Evolutionary conservation across 2,329 filamentous ascomycete genomes (phyloP).

Genomic region (Xylariaceae sp.): DNA sequence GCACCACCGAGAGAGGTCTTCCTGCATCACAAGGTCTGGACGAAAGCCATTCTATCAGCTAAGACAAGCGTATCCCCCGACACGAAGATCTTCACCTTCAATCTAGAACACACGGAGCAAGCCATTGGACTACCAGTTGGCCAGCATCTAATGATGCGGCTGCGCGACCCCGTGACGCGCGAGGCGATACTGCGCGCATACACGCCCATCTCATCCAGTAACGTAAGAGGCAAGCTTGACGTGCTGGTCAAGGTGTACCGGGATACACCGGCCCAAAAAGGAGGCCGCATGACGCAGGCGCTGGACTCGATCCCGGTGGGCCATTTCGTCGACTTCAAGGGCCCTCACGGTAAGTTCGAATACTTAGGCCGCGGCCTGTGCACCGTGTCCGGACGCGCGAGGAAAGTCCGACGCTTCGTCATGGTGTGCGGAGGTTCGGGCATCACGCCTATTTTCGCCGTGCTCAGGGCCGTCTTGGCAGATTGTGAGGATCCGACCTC

Average conservation of each 20-base stretch:
- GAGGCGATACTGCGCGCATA: conserved; percentile 85
- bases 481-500: conserved; percentile 68
- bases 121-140: conserved; percentile 79
- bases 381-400: conserved; percentile 61
- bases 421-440: conserved; percentile 93
- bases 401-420: conserved; percentile 70
- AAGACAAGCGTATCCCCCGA: conserved; percentile 78
- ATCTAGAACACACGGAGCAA: conserved; percentile 74
- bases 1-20: conserved; percentile 65
- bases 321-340: conserved; percentile 82
- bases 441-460: conserved; percentile 90
- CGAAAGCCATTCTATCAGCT: conserved; percentile 70
- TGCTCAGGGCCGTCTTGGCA: conserved; percentile 75
- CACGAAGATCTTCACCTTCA: conserved; percentile 81
- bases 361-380: conserved; percentile 75
- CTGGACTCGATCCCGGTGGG: conserved; percentile 76
- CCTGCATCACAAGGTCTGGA: conserved; percentile 75
- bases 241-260: conserved; percentile 86
- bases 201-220: conserved; percentile 76
- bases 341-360: conserved; percentile 84
- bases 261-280: conserved; percentile 60
- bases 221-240: conserved; percentile 68
- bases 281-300: conserved; percentile 83
- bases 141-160: conserved; percentile 85
- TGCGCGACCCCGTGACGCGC: conserved; percentile 72